Evolutionary conservation across 441 rosid genomes (phyloP).

Genomic region (Omphalea diandra): DNA sequence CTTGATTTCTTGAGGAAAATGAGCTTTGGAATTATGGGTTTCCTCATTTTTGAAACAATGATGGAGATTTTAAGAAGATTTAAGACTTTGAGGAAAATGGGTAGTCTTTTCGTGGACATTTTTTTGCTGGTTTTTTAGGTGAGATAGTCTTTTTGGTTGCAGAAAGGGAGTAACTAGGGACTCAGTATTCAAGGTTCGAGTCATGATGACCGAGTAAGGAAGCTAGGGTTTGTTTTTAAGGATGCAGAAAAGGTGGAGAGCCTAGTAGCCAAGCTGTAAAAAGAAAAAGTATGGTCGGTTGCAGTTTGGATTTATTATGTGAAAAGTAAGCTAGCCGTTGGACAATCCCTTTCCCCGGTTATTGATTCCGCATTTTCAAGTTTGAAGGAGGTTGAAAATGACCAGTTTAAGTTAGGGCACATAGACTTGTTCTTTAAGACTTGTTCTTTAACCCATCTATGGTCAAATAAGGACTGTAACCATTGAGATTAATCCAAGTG

Average conservation of each 20-base stretch:
- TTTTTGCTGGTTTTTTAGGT: neutral
- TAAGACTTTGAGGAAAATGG: constrained; percentile 42
- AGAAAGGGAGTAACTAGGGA: neutral
- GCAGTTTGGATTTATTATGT: constrained; percentile 28
- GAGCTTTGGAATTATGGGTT: constrained; percentile 40
- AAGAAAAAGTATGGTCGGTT: constrained; percentile 41
- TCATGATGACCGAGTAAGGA: neutral
- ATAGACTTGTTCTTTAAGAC: neutral
- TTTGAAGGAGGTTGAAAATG: neutral
- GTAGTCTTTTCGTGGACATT: constrained; percentile 35
- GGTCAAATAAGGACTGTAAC: no score
- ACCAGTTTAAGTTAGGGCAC: neutral
- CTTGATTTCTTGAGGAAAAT: constrained; percentile 34
- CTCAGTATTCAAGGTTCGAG: neutral
- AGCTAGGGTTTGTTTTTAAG: constrained; percentile 27
- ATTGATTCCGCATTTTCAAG: neutral
- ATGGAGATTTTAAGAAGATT: constrained; percentile 10
- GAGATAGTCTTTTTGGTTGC: neutral
- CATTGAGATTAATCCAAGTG: no score
- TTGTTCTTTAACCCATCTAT: no score
- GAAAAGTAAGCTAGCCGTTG: constrained; percentile 20
- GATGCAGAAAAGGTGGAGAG: constrained; percentile 21
- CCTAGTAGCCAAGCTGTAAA: constrained; percentile 40
- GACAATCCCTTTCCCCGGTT: neutral
- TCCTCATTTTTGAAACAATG: constrained; percentile 27